Percentiles rank a stretch among this genome's conserved stretches.
These are phyloP conservation scores for Lasiodiplodia hormozganensis DNA, from an alignment of 2,329 filamentous ascomycete species.

Conservation along the genomic window DNA sequence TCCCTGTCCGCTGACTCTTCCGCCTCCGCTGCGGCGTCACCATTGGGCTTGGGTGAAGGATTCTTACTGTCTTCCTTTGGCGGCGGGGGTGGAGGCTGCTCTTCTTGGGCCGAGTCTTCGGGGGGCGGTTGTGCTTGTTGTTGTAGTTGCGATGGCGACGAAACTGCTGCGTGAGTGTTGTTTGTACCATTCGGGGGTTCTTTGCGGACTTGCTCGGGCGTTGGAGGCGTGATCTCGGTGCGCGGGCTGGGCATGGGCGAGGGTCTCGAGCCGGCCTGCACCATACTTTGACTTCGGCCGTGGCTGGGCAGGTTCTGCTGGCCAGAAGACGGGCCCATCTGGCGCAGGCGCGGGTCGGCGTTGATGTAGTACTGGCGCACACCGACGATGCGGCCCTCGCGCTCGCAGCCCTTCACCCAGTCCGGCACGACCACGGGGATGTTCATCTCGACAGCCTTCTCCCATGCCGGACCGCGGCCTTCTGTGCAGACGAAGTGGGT, in stretches of 20 bases:
- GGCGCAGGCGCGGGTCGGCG: conserved; percentile 72
- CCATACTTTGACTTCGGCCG: conserved; percentile 35
- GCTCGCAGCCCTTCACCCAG: conserved; percentile 97
- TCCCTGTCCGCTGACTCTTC: conserved; percentile 30
- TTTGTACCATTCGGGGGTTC: conserved; percentile 35
- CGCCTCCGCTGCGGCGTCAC: conserved; percentile 33
- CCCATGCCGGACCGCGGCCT: conserved; percentile 87
- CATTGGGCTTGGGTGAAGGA: conserved; percentile 33
- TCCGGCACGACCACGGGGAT: conserved; percentile 96
- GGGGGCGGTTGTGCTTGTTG: background rate
- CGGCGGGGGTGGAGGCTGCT: conserved; percentile 41
- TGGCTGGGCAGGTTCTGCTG: conserved; percentile 33
- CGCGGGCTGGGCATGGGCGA: conserved; percentile 51
- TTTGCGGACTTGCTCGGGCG: conserved; percentile 49
- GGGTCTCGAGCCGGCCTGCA: conserved; percentile 31
- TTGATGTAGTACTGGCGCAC: conserved; percentile 97
- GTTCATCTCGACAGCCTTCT: conserved; percentile 97
- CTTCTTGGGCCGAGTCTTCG: conserved; percentile 9
- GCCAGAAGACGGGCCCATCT: conserved; percentile 51
- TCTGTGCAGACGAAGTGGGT: conserved; percentile 98
- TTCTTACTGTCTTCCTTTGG: conserved; percentile 44
- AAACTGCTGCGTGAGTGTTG: conserved; percentile 32
- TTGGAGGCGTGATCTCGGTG: conserved; percentile 59
- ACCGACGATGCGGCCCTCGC: conserved; percentile 88
- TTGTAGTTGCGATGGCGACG: background rate